These are phyloP conservation scores for Ilex paraguariensis DNA, from an alignment of 305 asterid species.

Conservation along the genomic window DNA sequence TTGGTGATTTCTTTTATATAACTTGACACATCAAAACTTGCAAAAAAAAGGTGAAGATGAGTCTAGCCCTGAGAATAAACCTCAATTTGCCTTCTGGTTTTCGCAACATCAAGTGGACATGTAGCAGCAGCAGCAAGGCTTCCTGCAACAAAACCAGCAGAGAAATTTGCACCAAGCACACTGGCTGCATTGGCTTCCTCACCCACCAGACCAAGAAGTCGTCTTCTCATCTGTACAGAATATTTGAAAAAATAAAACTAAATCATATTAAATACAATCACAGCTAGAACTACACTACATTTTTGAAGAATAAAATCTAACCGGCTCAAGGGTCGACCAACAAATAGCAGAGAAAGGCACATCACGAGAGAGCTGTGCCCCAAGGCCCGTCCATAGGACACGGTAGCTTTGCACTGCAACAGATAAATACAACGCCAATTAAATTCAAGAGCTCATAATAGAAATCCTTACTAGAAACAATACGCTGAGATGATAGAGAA, in stretches of 20 bases:
- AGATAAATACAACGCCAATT: constrained; percentile 9
- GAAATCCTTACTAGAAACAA: background rate
- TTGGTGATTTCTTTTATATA: no score
- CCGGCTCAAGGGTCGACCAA: constrained; percentile 96
- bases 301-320: constrained; percentile 22
- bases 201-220: constrained; percentile 61
- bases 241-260: background rate
- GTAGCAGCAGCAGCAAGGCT: constrained; percentile 98
- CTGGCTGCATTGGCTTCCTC: constrained; percentile 55
- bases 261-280: background rate
- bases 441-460: constrained; percentile 3
- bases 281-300: constrained; percentile 13
- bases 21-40: no score
- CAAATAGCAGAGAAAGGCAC: constrained; percentile 96
- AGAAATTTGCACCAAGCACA: constrained; percentile 75
- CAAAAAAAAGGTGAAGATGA: background rate
- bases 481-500: no score
- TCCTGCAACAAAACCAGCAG: constrained; percentile 95
- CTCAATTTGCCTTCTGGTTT: constrained; percentile 97
- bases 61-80: constrained; percentile 21
- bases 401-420: constrained; percentile 78
- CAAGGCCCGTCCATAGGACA: constrained; percentile 83
- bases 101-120: constrained; percentile 97
- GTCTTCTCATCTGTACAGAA: constrained; percentile 51
- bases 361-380: constrained; percentile 97